These are phyloP conservation scores for Bidens hawaiensis DNA, from an alignment of 140 eudicot genomes.

Conservation along the genomic window DNA sequence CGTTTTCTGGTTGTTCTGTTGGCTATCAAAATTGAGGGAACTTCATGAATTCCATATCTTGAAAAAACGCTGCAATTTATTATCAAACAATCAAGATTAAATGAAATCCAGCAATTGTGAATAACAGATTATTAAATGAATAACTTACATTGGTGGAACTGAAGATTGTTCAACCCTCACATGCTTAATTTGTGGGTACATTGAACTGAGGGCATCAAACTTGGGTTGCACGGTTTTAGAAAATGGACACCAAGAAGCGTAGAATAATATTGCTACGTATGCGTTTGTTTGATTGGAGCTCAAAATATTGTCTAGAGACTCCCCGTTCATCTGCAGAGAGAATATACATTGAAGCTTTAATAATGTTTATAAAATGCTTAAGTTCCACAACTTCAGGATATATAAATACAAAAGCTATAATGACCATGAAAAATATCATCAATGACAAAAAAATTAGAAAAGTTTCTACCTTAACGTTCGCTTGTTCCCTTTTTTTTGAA, in stretches of 20 bases:
- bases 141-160: slow-evolving; percentile 43
- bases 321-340: slow-evolving; percentile 49
- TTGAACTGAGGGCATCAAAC: slow-evolving; percentile 57
- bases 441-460: neutral
- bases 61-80: slow-evolving; percentile 59
- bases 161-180: slow-evolving; percentile 51
- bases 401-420: neutral
- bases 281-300: slow-evolving; percentile 31
- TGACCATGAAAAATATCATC: neutral
- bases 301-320: slow-evolving; percentile 47
- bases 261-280: slow-evolving; percentile 51
- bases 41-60: slow-evolving; percentile 64
- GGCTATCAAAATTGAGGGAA: slow-evolving; percentile 62
- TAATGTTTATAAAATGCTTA: neutral
- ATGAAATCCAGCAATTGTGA: neutral
- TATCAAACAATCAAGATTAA: neutral
- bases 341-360: neutral
- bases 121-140: slow-evolving; percentile 1
- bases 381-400: neutral
- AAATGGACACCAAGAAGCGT: slow-evolving; percentile 76
- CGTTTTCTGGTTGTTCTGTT: slow-evolving; percentile 42
- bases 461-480: neutral
- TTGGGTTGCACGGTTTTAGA: slow-evolving; percentile 35
- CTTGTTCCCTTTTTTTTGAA: too few species aligned
- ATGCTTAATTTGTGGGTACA: slow-evolving; percentile 76